phyloP scores from a whole-genome alignment of 2,329 filamentous ascomycete species.

The Venturia oleaginea region DNA sequence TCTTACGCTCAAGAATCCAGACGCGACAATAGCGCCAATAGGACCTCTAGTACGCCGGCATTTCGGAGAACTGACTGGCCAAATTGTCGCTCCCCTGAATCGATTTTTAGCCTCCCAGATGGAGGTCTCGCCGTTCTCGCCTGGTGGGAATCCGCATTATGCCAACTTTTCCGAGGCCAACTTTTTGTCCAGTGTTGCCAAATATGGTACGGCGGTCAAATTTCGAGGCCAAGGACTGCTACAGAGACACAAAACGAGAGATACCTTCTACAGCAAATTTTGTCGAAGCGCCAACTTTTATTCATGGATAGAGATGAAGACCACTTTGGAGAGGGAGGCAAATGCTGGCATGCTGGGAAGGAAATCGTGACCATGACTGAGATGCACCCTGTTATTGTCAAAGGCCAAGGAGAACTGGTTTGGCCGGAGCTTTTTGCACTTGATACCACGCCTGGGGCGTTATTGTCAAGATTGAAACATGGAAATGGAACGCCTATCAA shows the following conservation, averaged over 20 bases:
- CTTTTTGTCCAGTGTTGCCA: slow-evolving; percentile 29
- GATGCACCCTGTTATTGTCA: neutral
- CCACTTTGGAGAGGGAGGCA: slow-evolving; percentile 31
- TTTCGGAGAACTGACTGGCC: slow-evolving; percentile 32
- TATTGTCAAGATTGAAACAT: no score
- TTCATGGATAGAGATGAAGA: slow-evolving; percentile 34
- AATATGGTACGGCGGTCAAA: slow-evolving; percentile 31
- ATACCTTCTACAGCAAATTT: slow-evolving; percentile 30
- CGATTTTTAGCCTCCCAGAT: slow-evolving; percentile 28
- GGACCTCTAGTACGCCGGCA: slow-evolving; percentile 31
- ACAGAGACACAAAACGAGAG: slow-evolving; percentile 28
- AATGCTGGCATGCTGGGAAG: slow-evolving; percentile 27
- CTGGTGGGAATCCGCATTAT: slow-evolving; percentile 29
- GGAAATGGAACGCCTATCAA: no score
- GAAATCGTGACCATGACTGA: neutral
- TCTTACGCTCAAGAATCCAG: slow-evolving; percentile 22
- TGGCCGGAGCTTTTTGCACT: neutral
- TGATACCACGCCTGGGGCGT: no score
- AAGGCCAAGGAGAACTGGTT: no score
- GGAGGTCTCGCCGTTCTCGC: slow-evolving; percentile 22
- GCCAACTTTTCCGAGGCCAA: slow-evolving; percentile 30
- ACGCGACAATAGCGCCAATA: slow-evolving; percentile 18
- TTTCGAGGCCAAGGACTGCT: slow-evolving; percentile 29
- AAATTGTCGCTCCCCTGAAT: slow-evolving; percentile 32
- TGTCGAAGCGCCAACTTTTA: slow-evolving; percentile 32